Base-by-base conservation (phyloP, 345 rosid genomes). In the Ceriops tagal region DNA sequence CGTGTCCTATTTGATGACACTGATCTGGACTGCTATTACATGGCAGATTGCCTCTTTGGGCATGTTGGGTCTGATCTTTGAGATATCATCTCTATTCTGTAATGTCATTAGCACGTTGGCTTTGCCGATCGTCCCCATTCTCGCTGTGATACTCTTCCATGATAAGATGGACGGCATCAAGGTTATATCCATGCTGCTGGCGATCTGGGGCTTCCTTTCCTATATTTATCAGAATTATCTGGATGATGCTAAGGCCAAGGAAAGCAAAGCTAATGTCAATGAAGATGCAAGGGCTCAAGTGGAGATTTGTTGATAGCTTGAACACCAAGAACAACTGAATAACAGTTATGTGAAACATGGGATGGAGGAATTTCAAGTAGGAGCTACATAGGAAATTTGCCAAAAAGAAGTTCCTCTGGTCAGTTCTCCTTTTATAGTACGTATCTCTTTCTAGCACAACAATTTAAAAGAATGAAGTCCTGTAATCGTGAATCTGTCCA, bases 131-230 rank as follows among this genome's bases (percentile, higher is more conserved):
- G 75, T 83, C 24, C 89, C 89, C 3, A 37, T 85, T 28, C 82
- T 85, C 11, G 86, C 85, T 13, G 83, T 85, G 47, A n/a, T 85
- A 13, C 71, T 85, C 57, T 85, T 87, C 66, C 78, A 72, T 62
- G 92, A 87, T 19, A 79, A 79, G 72, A 82, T 87, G 86, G 73
- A 83, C 24, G 92, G 88, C 3, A 71, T 80, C n/a, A 83, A 85
- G 81, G 85, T 58, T 24, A 74, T 87, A 13, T 85, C 88, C 1
- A 37, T 83, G 87, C 5, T 85, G 55, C 28, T 83, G 74, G 85
- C 89, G 2, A 21, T 83, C 11, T 85, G 87, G 89, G 87, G 89
- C 4, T 85, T 85, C 27, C 28, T 77, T 52, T 83, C 89, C 15
- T 87, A 85, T 69, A 39, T 73, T 10, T 83, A 83, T 67, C 91